These are phyloP conservation scores for Coemansia sp. DNA, from an alignment of 192 early-diverging fungal genomes.

Conservation along the genomic window DNA sequence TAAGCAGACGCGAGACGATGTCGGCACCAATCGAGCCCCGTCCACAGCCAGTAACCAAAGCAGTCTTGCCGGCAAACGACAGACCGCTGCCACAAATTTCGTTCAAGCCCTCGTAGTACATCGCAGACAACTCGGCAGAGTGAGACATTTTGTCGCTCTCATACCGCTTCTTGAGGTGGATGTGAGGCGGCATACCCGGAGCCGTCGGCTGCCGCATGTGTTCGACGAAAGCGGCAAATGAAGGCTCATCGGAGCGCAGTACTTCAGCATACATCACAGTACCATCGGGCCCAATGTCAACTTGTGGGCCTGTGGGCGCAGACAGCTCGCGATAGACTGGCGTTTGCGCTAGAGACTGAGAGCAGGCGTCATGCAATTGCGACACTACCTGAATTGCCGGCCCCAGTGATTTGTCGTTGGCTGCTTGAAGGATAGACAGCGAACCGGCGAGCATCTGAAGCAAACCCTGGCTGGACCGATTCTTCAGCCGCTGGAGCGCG, in stretches of 20 bases:
- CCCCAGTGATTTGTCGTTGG: slow-evolving; percentile 63
- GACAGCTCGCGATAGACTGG: slow-evolving; percentile 88
- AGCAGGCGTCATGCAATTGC: slow-evolving; percentile 74
- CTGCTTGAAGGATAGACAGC: slow-evolving; percentile 56
- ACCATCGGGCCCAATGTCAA: slow-evolving; percentile 68
- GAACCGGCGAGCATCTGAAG: slow-evolving; percentile 75
- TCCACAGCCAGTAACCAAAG: slow-evolving; percentile 87
- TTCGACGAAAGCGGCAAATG: slow-evolving; percentile 82
- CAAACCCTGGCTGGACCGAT: slow-evolving; percentile 71
- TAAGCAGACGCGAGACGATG: slow-evolving; percentile 79
- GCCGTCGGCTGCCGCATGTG: slow-evolving; percentile 63
- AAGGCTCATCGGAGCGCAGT: slow-evolving; percentile 66
- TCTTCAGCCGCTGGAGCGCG: slow-evolving; percentile 61
- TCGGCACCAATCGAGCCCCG: slow-evolving; percentile 87
- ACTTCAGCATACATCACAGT: slow-evolving; percentile 77
- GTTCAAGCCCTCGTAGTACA: slow-evolving; percentile 73
- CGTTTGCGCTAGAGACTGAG: slow-evolving; percentile 60
- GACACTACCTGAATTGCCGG: slow-evolving; percentile 54
- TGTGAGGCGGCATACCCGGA: slow-evolving; percentile 40
- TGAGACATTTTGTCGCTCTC: slow-evolving; percentile 57
- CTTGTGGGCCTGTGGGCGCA: slow-evolving; percentile 75
- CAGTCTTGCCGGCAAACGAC: slow-evolving; percentile 77
- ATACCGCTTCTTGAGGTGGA: slow-evolving; percentile 5
- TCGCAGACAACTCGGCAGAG: slow-evolving; percentile 62
- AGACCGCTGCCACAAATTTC: slow-evolving; percentile 73